A percentile compares a stretch with the other conserved stretches of the same genome.
These are phyloP conservation scores for Zygosaccharomyces kombuchaensis DNA, from an alignment of 805 yeast species.

Conservation along the genomic window DNA sequence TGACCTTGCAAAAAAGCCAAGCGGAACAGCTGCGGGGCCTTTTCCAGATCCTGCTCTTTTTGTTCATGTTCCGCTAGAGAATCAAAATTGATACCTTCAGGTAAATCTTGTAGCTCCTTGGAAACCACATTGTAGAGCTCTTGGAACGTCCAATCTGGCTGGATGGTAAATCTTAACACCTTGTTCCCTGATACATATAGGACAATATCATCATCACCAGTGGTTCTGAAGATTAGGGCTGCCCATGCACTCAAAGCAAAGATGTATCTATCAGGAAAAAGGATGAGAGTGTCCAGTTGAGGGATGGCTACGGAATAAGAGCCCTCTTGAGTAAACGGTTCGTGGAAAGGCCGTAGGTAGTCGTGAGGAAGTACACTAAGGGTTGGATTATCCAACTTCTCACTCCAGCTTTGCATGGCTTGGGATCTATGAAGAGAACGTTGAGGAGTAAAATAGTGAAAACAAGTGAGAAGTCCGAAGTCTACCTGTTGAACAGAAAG, in stretches of 20 bases:
- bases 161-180: conserved; percentile 59
- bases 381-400: conserved; percentile 70
- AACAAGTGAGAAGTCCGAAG: neutral
- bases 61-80: conserved; percentile 54
- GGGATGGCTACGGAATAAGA: conserved; percentile 35
- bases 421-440: neutral
- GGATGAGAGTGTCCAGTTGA: conserved; percentile 29
- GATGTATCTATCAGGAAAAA: conserved; percentile 37
- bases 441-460: neutral
- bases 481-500: neutral
- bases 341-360: conserved; percentile 69
- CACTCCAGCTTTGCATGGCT: conserved; percentile 46
- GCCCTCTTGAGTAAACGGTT: conserved; percentile 61
- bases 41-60: conserved; percentile 45
- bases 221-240: conserved; percentile 67
- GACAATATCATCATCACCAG: conserved; percentile 94
- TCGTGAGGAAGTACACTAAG: conserved; percentile 86
- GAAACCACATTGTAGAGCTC: conserved; percentile 47
- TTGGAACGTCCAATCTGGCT: conserved; percentile 49
- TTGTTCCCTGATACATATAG: conserved; percentile 48
- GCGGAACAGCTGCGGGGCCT: conserved; percentile 60
- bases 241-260: conserved; percentile 63
- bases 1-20: conserved; percentile 38
- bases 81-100: conserved; percentile 44
- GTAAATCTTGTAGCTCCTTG: conserved; percentile 33